phyloP scores from a whole-genome alignment of 2,329 filamentous ascomycete species.

The Beauveria sp. region DNA sequence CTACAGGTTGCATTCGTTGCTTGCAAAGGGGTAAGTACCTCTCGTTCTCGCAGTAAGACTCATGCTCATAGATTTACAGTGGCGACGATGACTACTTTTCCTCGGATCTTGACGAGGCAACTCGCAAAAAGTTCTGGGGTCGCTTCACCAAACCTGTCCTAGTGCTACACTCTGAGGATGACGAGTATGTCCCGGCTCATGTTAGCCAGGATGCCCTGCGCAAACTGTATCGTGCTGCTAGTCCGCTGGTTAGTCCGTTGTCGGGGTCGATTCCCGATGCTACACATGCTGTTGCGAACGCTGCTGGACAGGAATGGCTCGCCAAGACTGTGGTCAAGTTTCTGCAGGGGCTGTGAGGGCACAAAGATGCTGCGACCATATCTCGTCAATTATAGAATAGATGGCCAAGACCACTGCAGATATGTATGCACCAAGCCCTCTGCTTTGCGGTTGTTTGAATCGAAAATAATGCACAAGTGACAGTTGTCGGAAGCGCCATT shows the following conservation, averaged over 20 bases:
- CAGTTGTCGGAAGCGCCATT: no score
- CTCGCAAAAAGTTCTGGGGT: constrained; percentile 58
- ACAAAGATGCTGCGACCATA: background rate
- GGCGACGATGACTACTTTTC: constrained; percentile 86
- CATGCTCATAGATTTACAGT: constrained; percentile 23
- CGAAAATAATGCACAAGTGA: no score
- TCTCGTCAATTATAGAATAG: no score
- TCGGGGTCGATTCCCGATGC: constrained; percentile 47
- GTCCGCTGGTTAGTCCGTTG: constrained; percentile 38
- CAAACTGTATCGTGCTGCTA: constrained; percentile 45
- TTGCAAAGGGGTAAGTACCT: constrained; percentile 39
- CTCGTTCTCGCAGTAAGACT: background rate
- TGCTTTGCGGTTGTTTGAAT: no score
- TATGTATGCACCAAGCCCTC: no score
- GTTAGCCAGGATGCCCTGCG: constrained; percentile 54
- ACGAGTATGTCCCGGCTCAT: constrained; percentile 54
- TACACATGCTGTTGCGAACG: constrained; percentile 40
- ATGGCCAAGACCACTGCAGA: no score
- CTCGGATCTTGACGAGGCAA: constrained; percentile 56
- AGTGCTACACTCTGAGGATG: constrained; percentile 56
- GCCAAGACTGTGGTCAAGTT: constrained; percentile 40
- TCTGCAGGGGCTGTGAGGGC: constrained; percentile 23
- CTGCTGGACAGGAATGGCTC: constrained; percentile 41
- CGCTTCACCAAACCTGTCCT: constrained; percentile 51
- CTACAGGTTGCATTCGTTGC: constrained; percentile 44